Conservation (phyloP, 2,329 filamentous ascomycete genomes). For the Diaporthe eres region DNA sequence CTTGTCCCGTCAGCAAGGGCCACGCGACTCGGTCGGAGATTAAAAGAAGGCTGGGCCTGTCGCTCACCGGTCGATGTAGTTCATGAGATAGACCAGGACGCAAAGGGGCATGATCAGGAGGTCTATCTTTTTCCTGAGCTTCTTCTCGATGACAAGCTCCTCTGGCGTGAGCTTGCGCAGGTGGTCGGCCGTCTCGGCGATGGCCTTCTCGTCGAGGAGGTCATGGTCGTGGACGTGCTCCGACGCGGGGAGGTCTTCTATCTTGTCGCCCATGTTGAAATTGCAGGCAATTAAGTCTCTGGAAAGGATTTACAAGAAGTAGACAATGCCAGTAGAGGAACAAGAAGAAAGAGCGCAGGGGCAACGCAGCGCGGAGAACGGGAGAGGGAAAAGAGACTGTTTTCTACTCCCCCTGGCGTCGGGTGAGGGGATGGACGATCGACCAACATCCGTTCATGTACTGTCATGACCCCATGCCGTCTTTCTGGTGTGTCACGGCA, state of each 20-base stretch:
- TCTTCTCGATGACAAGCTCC: constrained; percentile 62
- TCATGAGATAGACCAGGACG: constrained; percentile 79
- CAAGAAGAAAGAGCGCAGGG: neutral
- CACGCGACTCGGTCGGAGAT: constrained; percentile 36
- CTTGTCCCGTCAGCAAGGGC: constrained; percentile 19
- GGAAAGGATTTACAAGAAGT: neutral
- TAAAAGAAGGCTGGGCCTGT: neutral
- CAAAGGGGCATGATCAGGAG: constrained; percentile 75
- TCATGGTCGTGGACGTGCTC: constrained; percentile 38
- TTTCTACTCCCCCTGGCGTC: constrained; percentile 16
- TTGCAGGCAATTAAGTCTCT: no score
- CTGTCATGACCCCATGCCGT: neutral
- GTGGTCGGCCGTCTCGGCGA: constrained; percentile 16
- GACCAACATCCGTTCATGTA: neutral
- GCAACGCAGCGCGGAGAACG: neutral
- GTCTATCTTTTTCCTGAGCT: constrained; percentile 76
- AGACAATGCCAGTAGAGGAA: neutral
- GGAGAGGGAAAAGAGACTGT: neutral
- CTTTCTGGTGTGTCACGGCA: constrained; percentile 6
- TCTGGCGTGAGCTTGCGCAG: constrained; percentile 40
- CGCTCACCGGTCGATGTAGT: constrained; percentile 68
- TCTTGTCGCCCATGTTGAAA: constrained; percentile 35
- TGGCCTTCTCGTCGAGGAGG: constrained; percentile 31
- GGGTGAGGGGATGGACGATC: constrained; percentile 21
- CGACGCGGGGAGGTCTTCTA: constrained; percentile 28